Base-by-base conservation (phyloP, 495 filamentous ascomycete genomes). In the Aspergillus funiculosus region DNA sequence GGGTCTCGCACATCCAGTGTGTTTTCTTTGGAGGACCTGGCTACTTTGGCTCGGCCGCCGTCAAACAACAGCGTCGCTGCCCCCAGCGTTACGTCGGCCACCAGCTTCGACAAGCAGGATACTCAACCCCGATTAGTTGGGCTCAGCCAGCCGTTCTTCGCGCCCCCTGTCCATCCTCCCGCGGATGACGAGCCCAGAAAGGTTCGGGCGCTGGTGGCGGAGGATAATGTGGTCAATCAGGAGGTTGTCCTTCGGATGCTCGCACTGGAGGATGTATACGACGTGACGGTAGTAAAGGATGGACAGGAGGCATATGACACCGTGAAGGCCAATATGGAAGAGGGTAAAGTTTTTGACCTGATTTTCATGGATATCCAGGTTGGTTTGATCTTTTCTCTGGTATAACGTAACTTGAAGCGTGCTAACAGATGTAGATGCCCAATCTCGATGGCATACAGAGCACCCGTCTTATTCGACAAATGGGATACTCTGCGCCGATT, bases 211-310 rank as follows among this genome's bases (percentile, higher is more conserved):
- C 68, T 96, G n/a, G 89, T 96, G 17, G 89, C 90, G 0, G 89
- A 96, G 58, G 89, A 96, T 67, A 96, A 96, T 58, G 81, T 81
- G 22, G 88, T 90, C n/a, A 96, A 96, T 58, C 86, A 94, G 56
- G 87, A 95, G 56, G 90, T 96, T 11, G 89, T 95, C 21, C 63
- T 27, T 21, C 60, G 60, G 20, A 85, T 85, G 81, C 63, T 85
- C 31, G 82, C 81, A 44, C 66, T 85, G 5, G 82, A 85, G 59
- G 78, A 82, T 32, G 77, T 85, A 19, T 81, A 79, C 55, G 88
- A 89, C 52, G 82, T 89, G 13, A 86, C 80, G 5, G 78, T 89
- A 32, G 86, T 87, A 25, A 84, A 87, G 56, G 86, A 96, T 61
- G 90, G 90, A 3, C 87, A 91, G 35, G 89, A 95, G 53, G 90